Evolutionary conservation across 179 eudicot species (phyloP).

Genomic region (Silene coronaria): DNA sequence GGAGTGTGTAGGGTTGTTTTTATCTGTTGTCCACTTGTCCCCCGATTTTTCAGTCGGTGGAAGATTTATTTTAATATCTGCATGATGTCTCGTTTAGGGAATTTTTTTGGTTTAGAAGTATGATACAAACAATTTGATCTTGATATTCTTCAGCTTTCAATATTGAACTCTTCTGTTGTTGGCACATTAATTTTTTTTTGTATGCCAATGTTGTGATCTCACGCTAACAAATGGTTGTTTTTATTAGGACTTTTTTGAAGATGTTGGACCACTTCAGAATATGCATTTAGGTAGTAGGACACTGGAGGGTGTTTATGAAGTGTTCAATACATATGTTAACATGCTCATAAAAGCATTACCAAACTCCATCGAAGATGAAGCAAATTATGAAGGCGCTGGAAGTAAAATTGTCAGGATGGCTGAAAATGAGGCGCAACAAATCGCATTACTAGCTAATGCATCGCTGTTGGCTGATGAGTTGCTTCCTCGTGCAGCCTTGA

Average conservation of each 20-base stretch:
- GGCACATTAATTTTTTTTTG: background rate
- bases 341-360: constrained; percentile 94
- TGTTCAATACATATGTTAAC: constrained; percentile 63
- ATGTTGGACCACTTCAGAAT: constrained; percentile 82
- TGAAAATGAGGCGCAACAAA: constrained; percentile 83
- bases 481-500: constrained; percentile 89
- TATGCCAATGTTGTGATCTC: background rate
- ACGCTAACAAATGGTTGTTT: background rate
- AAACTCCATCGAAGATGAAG: constrained; percentile 75
- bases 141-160: background rate
- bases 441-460: constrained; percentile 92
- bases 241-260: constrained; percentile 84
- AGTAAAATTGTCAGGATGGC: constrained; percentile 87
- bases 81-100: background rate
- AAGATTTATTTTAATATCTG: background rate
- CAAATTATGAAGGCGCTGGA: constrained; percentile 60
- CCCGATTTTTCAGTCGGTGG: background rate
- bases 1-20: background rate
- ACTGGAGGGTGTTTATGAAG: constrained; percentile 82
- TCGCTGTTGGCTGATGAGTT: constrained; percentile 82
- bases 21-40: background rate
- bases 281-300: constrained; percentile 89
- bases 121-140: background rate
- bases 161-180: background rate
- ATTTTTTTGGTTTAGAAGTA: background rate